phyloP scores from a whole-genome alignment of 495 filamentous ascomycete genomes.

The Hypoxylon perforatum region DNA sequence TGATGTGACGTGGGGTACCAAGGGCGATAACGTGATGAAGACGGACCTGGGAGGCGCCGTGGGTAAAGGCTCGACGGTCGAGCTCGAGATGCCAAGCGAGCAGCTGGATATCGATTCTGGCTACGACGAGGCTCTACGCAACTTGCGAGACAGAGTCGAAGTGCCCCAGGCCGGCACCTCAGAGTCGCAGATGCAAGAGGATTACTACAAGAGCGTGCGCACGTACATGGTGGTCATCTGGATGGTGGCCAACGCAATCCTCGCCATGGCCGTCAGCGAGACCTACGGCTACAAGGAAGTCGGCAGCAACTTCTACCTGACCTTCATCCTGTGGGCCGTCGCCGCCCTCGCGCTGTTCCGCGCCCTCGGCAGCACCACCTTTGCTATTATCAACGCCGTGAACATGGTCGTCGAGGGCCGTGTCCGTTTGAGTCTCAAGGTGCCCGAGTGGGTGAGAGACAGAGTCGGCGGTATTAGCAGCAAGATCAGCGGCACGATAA shows the following conservation, averaged over 20 bases:
- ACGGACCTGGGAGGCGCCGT: conserved; percentile 90
- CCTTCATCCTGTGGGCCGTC: conserved; percentile 93
- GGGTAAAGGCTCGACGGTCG: conserved; percentile 75
- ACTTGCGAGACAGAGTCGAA: conserved; percentile 91
- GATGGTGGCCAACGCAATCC: conserved; percentile 91
- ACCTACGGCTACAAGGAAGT: conserved; percentile 77
- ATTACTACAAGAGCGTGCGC: conserved; percentile 97
- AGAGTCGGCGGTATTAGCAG: conserved; percentile 23
- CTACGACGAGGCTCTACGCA: conserved; percentile 96
- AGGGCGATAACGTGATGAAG: conserved; percentile 94
- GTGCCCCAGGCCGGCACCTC: conserved; percentile 69
- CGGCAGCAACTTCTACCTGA: conserved; percentile 87
- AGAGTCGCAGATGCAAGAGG: conserved; percentile 90
- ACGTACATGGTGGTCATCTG: conserved; percentile 99
- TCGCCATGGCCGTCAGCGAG: conserved; percentile 95
- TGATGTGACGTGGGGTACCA: conserved; percentile 99
- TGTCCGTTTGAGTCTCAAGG: conserved; percentile 69
- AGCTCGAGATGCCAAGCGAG: conserved; percentile 96
- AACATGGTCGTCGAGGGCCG: conserved; percentile 88
- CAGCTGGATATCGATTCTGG: conserved; percentile 98
- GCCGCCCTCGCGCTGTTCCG: conserved; percentile 86
- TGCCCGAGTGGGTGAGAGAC: conserved; percentile 56
- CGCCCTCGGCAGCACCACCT: conserved; percentile 81
- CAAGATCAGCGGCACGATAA: conserved; percentile 52
- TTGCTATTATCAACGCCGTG: conserved; percentile 82